These are phyloP conservation scores for Metschnikowia orientalis DNA, from an alignment of 805 yeast genomes.

Conservation along the genomic window DNA sequence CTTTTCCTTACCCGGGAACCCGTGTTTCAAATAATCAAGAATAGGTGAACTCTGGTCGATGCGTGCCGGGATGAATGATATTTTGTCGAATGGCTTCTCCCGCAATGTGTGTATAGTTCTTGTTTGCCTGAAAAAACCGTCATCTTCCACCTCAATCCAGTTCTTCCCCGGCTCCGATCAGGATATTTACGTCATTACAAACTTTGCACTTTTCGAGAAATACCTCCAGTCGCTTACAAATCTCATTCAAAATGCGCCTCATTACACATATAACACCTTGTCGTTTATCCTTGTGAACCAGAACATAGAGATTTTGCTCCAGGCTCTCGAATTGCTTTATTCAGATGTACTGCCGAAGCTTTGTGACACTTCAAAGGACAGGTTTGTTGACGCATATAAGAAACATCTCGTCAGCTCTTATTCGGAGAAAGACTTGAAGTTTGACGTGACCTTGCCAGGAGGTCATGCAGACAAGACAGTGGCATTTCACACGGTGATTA, in stretches of 20 bases:
- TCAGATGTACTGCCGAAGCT: conserved; percentile 2
- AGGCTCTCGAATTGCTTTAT: conserved; percentile 5
- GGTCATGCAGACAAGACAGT: conserved; percentile 27
- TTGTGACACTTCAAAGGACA: neutral
- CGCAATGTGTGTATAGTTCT: conserved; percentile 6
- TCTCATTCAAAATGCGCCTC: neutral
- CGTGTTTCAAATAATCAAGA: too few species aligned
- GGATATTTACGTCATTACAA: conserved; percentile 13
- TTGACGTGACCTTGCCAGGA: conserved; percentile 9
- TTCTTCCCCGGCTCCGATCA: conserved; percentile 7
- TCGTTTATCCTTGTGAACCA: conserved; percentile 12
- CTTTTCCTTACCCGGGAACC: too few species aligned
- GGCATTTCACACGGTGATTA: conserved; percentile 16
- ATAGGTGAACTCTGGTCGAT: too few species aligned
- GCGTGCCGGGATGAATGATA: too few species aligned
- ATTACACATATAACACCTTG: conserved; percentile 1
- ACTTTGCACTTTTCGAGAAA: conserved; percentile 5
- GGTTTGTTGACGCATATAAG: conserved; percentile 6
- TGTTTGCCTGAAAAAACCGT: conserved; percentile 11
- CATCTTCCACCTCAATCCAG: conserved; percentile 6
- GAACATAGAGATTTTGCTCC: conserved; percentile 9
- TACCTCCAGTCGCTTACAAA: conserved; percentile 9
- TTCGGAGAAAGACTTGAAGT: conserved; percentile 2
- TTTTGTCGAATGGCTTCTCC: too few species aligned
- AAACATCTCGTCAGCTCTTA: conserved; percentile 6